Percentiles rank a stretch among this genome's conserved stretches.
Evolutionary conservation across 768 basidiomycete genomes (phyloP).

Genomic region (Rhizopogon vesiculosus): DNA sequence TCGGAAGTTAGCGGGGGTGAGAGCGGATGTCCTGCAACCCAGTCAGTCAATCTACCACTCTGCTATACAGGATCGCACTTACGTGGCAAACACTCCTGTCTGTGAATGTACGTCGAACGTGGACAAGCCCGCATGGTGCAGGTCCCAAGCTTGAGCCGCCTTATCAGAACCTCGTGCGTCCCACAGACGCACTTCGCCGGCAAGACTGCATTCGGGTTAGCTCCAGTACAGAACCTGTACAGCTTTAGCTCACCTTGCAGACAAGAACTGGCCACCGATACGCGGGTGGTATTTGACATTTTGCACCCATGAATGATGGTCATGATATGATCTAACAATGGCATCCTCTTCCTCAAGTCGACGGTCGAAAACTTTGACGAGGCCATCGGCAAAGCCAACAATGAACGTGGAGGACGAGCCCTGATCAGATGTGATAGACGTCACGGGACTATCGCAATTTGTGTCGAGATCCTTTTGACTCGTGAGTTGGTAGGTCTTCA

Average conservation of each 20-base stretch:
- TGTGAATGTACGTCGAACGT: slow-evolving; percentile 85
- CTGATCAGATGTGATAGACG: slow-evolving; percentile 75
- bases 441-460: slow-evolving; percentile 85
- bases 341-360: slow-evolving; percentile 81
- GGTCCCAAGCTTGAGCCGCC: slow-evolving; percentile 57
- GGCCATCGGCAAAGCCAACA: slow-evolving; percentile 91
- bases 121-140: slow-evolving; percentile 69
- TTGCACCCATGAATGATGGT: slow-evolving; percentile 87
- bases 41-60: slow-evolving; percentile 3
- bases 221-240: background rate
- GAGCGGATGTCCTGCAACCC: slow-evolving; percentile 48
- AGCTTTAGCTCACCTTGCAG: slow-evolving; percentile 63
- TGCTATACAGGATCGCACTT: slow-evolving; percentile 24
- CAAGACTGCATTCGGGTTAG: slow-evolving; percentile 47
- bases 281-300: slow-evolving; percentile 83
- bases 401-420: slow-evolving; percentile 76
- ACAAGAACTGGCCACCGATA: slow-evolving; percentile 65
- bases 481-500: slow-evolving; percentile 1
- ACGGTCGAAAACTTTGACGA: slow-evolving; percentile 86
- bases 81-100: slow-evolving; percentile 84
- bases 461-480: slow-evolving; percentile 76
- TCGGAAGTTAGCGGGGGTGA: slow-evolving; percentile 57
- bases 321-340: slow-evolving; percentile 70
- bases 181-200: slow-evolving; percentile 90
- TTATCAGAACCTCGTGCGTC: slow-evolving; percentile 68